phyloP scores from a whole-genome alignment of 148 eudicot genomes.

The Spergularia marina region DNA sequence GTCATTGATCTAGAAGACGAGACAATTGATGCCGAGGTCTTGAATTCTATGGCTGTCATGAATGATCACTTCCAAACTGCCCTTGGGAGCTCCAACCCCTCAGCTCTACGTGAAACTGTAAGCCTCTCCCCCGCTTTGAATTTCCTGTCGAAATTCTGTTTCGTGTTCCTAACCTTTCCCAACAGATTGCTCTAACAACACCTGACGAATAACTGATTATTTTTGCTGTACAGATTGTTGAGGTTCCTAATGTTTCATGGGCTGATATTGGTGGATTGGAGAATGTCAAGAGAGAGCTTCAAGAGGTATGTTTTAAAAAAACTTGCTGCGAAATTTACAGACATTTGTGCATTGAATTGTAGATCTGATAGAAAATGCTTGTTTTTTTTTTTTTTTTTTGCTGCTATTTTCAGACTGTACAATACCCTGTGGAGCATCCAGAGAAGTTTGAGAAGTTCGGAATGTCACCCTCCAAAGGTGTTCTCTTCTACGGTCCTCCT shows the following conservation, averaged over 20 bases:
- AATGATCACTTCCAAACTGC: slow-evolving; percentile 45
- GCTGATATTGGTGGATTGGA: slow-evolving; percentile 46
- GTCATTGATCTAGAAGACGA: slow-evolving; percentile 48
- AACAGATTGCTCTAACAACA: no score
- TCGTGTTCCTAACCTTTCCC: no score
- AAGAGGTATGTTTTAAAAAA: slow-evolving; percentile 26
- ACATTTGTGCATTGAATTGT: no score
- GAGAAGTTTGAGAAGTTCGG: slow-evolving; percentile 47
- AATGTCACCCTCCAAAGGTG: slow-evolving; percentile 49
- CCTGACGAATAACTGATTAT: background rate
- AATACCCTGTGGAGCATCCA: slow-evolving; percentile 58
- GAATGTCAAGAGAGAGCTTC: slow-evolving; percentile 45
- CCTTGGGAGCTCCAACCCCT: slow-evolving; percentile 37
- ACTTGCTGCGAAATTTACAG: background rate
- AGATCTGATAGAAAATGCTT: background rate
- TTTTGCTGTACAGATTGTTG: slow-evolving; percentile 31
- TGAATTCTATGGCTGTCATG: slow-evolving; percentile 41
- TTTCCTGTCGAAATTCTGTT: no score
- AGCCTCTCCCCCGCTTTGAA: background rate
- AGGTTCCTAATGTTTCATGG: slow-evolving; percentile 45
- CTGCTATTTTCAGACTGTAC: slow-evolving; percentile 38
- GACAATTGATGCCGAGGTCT: slow-evolving; percentile 42
- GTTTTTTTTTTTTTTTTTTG: slow-evolving; percentile 1
- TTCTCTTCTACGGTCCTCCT: slow-evolving; percentile 30
- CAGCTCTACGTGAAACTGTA: slow-evolving; percentile 43